Base-by-base conservation (phyloP, 345 rosid species). In the Dimocarpus longan region DNA sequence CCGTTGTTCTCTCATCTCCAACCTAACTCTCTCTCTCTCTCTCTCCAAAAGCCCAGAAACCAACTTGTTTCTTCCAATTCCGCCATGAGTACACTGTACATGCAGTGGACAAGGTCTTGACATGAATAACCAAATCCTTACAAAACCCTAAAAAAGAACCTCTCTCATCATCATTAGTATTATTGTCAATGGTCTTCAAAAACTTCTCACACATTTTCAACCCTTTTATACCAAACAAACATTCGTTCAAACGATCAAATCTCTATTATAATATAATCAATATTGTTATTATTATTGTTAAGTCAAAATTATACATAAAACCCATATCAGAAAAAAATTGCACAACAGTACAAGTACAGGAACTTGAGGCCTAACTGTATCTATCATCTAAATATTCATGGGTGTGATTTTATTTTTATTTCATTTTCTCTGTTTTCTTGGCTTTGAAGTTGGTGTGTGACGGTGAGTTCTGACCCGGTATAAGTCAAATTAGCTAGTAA, bases 1-100 rank as follows among this genome's bases (percentile, higher is more conserved):
- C 76, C 85, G 76, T 60, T 88, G 91, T 88, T 89, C 87, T 86
- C 90, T 87, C 88, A 73, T 82, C 80, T 10, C 71, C 85, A 83
- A 73, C 88, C 88, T 75, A 75, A 75, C 84, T 65, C 57, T 81
- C 71, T 69, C 70, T 76, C 86, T 26, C 54, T 76, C 28, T 48
- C 50, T 46, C 65, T 24, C 39, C 10, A 12, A 32, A 81, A 71
- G 50, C 66, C 79, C 79, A 80, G 39, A 80, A 21, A 78, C 71
- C 77, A 78, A 79, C 78, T 75, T 70, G 77, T n/a, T n/a, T n/a
- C 56, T 57, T 57, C 63, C 63, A 19, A 75, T 68, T 81, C 57
- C 64, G 59, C 78, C 71, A 8, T 48, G 69, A 26, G 40, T 74
- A 26, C 37, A 32, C 37, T 11, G 57, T n/a, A 26, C 75, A 44